A percentile compares a stretch with the other conserved stretches of the same genome.
These are phyloP conservation scores for Pneumocystis oryctolagi DNA, from an alignment of 1,139 yeast species.

Conservation along the genomic window DNA sequence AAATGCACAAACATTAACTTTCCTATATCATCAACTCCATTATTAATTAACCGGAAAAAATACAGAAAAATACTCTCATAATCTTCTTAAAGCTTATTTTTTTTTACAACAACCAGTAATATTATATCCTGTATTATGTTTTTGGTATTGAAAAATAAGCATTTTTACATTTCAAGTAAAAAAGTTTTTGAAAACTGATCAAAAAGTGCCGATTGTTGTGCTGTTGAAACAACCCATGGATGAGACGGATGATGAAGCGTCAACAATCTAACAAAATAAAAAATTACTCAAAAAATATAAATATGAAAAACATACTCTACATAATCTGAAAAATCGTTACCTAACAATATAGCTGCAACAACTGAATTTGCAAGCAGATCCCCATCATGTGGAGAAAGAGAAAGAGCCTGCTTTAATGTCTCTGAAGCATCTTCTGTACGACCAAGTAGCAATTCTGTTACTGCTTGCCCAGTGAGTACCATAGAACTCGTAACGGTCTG, in stretches of 20 bases:
- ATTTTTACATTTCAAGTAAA: not conserved
- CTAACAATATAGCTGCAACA: slow-evolving; percentile 37
- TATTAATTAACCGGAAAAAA: too few species aligned
- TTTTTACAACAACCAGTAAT: too few species aligned
- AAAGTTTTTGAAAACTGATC: not conserved
- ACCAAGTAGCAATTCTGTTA: slow-evolving; percentile 33
- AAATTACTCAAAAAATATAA: not conserved
- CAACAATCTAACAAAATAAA: not conserved
- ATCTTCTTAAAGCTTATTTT: too few species aligned
- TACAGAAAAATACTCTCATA: too few species aligned
- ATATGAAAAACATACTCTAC: not conserved
- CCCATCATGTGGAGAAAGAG: slow-evolving; percentile 27
- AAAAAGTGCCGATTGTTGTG: not conserved
- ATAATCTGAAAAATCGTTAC: slow-evolving; percentile 15
- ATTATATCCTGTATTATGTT: not conserved
- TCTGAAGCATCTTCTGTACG: slow-evolving; percentile 36
- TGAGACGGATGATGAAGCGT: not conserved
- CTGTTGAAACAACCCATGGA: not conserved
- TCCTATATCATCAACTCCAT: too few species aligned
- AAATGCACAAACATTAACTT: not conserved
- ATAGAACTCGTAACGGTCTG: slow-evolving; percentile 31
- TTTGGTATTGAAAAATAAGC: not conserved
- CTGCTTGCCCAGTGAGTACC: slow-evolving; percentile 35
- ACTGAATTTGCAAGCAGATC: slow-evolving; percentile 47
- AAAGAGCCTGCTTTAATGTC: slow-evolving; percentile 32